Percentiles rank a stretch among this genome's conserved stretches.
These are phyloP conservation scores for Violaceomyces palustris DNA, from an alignment of 1,284 basidiomycete species.

Conservation along the genomic window DNA sequence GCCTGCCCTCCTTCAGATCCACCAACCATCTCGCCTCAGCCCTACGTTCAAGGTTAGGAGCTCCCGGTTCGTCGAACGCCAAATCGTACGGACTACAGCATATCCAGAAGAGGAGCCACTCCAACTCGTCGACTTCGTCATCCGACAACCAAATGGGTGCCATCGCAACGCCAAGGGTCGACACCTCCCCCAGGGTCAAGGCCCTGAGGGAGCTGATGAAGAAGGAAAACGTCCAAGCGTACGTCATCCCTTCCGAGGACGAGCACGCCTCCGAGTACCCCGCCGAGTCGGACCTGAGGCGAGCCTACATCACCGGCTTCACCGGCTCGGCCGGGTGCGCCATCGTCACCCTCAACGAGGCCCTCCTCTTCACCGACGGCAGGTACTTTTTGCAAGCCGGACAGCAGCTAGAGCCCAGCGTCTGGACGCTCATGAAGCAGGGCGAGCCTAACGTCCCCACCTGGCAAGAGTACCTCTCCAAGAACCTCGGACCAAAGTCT, in stretches of 20 bases:
- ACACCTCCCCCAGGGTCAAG: slow-evolving; percentile 37
- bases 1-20: no score
- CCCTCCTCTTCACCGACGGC: slow-evolving; percentile 80
- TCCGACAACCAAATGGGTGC: slow-evolving; percentile 37
- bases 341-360: slow-evolving; percentile 61
- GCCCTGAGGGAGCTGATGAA: slow-evolving; percentile 39
- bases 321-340: slow-evolving; percentile 82
- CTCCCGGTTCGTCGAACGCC: no score
- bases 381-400: slow-evolving; percentile 88
- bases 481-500: slow-evolving; percentile 22
- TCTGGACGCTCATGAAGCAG: slow-evolving; percentile 90
- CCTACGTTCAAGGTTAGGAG: no score
- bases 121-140: slow-evolving; percentile 2
- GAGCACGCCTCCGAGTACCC: slow-evolving; percentile 81
- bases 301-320: slow-evolving; percentile 85
- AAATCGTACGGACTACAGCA: neutral
- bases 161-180: slow-evolving; percentile 40
- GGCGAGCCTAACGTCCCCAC: slow-evolving; percentile 72
- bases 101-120: neutral
- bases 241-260: slow-evolving; percentile 53
- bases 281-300: slow-evolving; percentile 63
- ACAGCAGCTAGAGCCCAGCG: slow-evolving; percentile 73
- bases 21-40: no score
- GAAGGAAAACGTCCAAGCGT: slow-evolving; percentile 34
- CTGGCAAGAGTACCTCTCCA: slow-evolving; percentile 60